phyloP scores from a whole-genome alignment of 139 green algal genomes.

The Choricystis sp. region DNA sequence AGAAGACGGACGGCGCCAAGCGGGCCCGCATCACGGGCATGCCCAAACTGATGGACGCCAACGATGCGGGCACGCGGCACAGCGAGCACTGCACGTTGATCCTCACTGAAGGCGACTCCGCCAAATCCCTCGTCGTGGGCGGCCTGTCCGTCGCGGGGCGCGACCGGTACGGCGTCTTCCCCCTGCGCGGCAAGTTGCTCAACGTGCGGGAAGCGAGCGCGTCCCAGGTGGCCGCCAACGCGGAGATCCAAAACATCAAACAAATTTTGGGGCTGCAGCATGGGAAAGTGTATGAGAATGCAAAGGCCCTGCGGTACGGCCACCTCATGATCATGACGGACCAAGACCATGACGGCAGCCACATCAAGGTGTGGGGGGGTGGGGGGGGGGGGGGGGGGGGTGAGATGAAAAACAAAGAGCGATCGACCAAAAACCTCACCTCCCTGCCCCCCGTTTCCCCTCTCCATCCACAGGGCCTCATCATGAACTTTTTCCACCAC shows the following conservation, averaged over 20 bases:
- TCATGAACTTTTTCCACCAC: slow-evolving; percentile 99
- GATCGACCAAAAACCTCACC: background rate
- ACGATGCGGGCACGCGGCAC: slow-evolving; percentile 78
- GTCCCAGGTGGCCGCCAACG: slow-evolving; percentile 81
- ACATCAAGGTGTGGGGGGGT: slow-evolving; percentile 73
- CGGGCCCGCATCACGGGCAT: slow-evolving; percentile 63
- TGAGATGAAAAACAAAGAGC: background rate
- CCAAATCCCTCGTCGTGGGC: slow-evolving; percentile 88
- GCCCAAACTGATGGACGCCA: slow-evolving; percentile 94
- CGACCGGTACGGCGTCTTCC: slow-evolving; percentile 94
- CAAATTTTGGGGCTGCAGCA: slow-evolving; percentile 98
- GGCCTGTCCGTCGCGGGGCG: slow-evolving; percentile 87
- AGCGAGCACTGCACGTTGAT: slow-evolving; percentile 94
- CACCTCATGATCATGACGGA: slow-evolving; percentile 99
- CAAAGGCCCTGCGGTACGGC: slow-evolving; percentile 88
- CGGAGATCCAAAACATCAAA: slow-evolving; percentile 97
- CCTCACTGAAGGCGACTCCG: slow-evolving; percentile 95
- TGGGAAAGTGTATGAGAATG: slow-evolving; percentile 79
- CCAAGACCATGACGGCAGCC: slow-evolving; percentile 95
- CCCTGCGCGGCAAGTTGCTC: slow-evolving; percentile 94
- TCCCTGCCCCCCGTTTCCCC: background rate
- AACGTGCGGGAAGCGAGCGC: slow-evolving; percentile 92
- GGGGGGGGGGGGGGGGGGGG: too few relatives aligned
- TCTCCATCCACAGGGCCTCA: slow-evolving; percentile 48
- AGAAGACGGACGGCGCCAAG: slow-evolving; percentile 95